phyloP scores from a whole-genome alignment of 2,329 filamentous ascomycete species.

The Massarina eburnea region DNA sequence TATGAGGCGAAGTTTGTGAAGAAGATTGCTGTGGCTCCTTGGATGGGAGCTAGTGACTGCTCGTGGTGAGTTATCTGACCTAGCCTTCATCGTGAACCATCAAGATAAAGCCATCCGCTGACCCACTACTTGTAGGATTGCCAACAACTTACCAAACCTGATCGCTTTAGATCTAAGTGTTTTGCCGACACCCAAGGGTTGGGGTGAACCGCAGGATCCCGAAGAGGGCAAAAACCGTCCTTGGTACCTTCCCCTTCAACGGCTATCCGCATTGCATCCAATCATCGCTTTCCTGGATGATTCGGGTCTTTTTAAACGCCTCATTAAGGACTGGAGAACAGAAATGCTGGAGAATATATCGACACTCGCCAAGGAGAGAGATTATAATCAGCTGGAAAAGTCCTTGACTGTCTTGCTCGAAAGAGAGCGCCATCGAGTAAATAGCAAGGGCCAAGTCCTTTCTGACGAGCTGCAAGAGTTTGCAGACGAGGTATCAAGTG shows the following conservation, averaged over 20 bases:
- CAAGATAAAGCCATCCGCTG: not conserved
- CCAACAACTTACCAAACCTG: conserved; percentile 11
- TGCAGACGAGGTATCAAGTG: not conserved
- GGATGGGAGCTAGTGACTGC: conserved; percentile 25
- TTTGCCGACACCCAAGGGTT: not conserved
- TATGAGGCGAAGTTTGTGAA: conserved; percentile 18
- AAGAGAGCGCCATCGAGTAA: not conserved
- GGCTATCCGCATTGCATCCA: not conserved
- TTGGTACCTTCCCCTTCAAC: not conserved
- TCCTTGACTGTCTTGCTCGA: not conserved
- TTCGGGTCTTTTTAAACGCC: not conserved
- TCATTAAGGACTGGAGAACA: not conserved
- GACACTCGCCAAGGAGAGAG: not conserved
- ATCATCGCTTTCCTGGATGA: not conserved
- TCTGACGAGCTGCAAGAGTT: not conserved
- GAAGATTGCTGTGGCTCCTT: conserved; percentile 24
- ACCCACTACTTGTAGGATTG: conserved; percentile 13
- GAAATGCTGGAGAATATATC: not conserved
- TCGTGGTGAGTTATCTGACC: conserved; percentile 13
- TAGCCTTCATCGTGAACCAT: not conserved
- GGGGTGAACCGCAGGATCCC: not conserved
- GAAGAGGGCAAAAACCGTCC: not conserved
- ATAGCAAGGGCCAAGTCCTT: not conserved
- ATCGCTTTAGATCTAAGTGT: conserved; percentile 25
- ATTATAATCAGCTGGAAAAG: not conserved